phyloP scores from a whole-genome alignment of 2,329 filamentous ascomycete genomes.

The Fusarium luffae region DNA sequence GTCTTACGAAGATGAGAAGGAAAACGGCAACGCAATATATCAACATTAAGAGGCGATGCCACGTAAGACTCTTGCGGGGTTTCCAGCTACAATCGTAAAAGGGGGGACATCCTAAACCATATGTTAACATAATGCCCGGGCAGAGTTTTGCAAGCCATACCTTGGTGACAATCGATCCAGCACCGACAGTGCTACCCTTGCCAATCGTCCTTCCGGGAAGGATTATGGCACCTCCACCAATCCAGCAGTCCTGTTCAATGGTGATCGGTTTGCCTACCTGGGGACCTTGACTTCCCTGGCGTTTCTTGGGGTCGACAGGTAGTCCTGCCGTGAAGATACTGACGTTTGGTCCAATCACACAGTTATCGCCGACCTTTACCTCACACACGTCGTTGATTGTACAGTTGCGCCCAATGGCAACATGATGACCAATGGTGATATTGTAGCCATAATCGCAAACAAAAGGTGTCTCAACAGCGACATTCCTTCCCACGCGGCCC shows the following conservation, averaged over 20 bases:
- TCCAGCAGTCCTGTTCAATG: slow-evolving; percentile 88
- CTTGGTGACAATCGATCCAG: slow-evolving; percentile 88
- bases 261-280: slow-evolving; percentile 77
- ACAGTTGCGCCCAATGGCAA: slow-evolving; percentile 85
- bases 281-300: slow-evolving; percentile 78
- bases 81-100: slow-evolving; percentile 76
- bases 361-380: slow-evolving; percentile 82
- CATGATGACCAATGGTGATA: slow-evolving; percentile 85
- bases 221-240: slow-evolving; percentile 81
- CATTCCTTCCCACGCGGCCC: slow-evolving; percentile 77
- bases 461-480: slow-evolving; percentile 88
- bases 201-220: slow-evolving; percentile 84
- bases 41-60: slow-evolving; percentile 49
- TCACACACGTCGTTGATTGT: slow-evolving; percentile 87
- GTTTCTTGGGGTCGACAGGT: slow-evolving; percentile 76
- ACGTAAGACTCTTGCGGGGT: slow-evolving; percentile 70
- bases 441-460: slow-evolving; percentile 97
- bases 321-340: slow-evolving; percentile 83
- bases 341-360: slow-evolving; percentile 84
- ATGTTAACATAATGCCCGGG: slow-evolving; percentile 32
- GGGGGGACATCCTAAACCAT: slow-evolving; percentile 67
- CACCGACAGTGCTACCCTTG: slow-evolving; percentile 80
- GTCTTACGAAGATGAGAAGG: slow-evolving; percentile 42
- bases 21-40: slow-evolving; percentile 24
- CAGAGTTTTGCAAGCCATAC: slow-evolving; percentile 50